A percentile compares a stretch with the other conserved stretches of the same genome.
Evolutionary conservation across 78 protist genomes (phyloP).

Genomic region (Speleostelium caveatum): DNA sequence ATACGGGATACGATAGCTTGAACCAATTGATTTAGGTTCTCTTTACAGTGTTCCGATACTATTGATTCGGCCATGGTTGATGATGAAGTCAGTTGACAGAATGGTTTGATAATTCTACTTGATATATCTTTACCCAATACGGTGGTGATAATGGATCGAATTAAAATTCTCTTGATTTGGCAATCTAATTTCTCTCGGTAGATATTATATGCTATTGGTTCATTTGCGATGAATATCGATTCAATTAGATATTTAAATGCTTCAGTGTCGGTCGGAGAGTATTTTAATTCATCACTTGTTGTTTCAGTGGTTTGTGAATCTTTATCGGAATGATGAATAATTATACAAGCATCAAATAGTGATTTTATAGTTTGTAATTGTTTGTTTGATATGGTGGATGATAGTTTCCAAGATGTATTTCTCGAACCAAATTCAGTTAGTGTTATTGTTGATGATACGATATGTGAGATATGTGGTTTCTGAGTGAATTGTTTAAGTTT

Average conservation of each 20-base stretch:
- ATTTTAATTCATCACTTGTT: neutral
- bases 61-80: neutral
- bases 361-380: neutral
- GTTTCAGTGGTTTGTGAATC: neutral
- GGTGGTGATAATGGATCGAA: neutral
- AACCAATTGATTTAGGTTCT: neutral
- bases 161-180: neutral
- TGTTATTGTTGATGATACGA: neutral
- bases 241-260: neutral
- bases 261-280: neutral
- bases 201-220: no score
- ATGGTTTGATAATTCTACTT: neutral
- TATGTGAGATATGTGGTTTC: neutral
- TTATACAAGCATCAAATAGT: neutral
- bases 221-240: no score
- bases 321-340: neutral
- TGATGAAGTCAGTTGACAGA: neutral
- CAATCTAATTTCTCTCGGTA: neutral
- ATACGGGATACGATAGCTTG: neutral
- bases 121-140: neutral
- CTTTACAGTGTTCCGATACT: no score
- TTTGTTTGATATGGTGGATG: neutral
- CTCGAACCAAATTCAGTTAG: neutral
- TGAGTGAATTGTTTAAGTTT: neutral
- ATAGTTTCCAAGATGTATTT: neutral